A percentile compares a stretch with the other conserved stretches of the same genome.
These are phyloP conservation scores for Zymoseptoria crescenta DNA, from an alignment of 2,329 filamentous ascomycete species.

Conservation along the genomic window DNA sequence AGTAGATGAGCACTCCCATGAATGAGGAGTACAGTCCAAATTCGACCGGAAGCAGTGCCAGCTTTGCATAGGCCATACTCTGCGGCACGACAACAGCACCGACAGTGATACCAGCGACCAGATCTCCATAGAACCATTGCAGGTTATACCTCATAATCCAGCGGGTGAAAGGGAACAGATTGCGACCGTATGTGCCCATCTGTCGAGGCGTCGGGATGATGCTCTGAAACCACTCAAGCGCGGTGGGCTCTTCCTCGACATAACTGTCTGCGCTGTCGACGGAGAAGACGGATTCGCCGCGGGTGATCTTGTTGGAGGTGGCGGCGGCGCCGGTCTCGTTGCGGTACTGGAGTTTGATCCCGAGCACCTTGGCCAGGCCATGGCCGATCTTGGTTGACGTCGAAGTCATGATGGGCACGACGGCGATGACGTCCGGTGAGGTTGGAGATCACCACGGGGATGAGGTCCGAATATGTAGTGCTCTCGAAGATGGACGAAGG, in stretches of 20 bases:
- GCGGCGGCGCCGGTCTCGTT: constrained; percentile 44
- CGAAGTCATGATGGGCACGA: constrained; percentile 22
- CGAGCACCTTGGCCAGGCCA: constrained; percentile 66
- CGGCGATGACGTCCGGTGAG: neutral
- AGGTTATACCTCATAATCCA: constrained; percentile 88
- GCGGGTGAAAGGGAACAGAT: constrained; percentile 77
- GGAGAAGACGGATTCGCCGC: constrained; percentile 74
- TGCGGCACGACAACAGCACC: constrained; percentile 86
- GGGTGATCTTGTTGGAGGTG: constrained; percentile 46
- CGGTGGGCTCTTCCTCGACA: constrained; percentile 72
- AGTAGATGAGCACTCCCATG: constrained; percentile 90
- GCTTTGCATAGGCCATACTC: constrained; percentile 85
- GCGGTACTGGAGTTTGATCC: constrained; percentile 70
- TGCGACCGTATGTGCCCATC: constrained; percentile 53
- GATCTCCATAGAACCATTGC: constrained; percentile 80
- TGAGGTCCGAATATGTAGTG: neutral
- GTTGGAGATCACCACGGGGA: neutral
- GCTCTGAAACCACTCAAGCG: constrained; percentile 61
- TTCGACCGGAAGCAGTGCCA: constrained; percentile 71
- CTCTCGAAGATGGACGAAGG: neutral
- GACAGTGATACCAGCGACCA: constrained; percentile 75
- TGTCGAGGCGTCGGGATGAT: constrained; percentile 53
- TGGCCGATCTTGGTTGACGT: constrained; percentile 56
- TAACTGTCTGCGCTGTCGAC: constrained; percentile 67
- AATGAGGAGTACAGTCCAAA: constrained; percentile 93